phyloP scores from a whole-genome alignment of 1,284 basidiomycete genomes.

The Malassezia pachydermatis region DNA sequence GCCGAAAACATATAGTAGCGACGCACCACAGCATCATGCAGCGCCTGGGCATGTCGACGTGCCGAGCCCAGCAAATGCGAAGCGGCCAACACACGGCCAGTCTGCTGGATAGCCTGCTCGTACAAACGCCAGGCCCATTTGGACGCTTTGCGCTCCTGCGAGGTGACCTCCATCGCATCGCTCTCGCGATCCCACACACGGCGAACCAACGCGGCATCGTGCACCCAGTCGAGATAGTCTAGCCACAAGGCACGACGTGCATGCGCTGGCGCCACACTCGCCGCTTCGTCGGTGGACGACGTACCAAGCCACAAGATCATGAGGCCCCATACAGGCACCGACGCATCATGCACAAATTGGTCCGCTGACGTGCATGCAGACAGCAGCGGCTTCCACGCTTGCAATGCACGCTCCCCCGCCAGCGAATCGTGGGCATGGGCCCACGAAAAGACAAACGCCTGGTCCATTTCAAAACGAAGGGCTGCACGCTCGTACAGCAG shows the following conservation, averaged over 20 bases:
- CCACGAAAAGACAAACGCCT: slow-evolving; percentile 3
- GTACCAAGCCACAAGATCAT: slow-evolving; percentile 1
- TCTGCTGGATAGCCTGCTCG: slow-evolving; percentile 9
- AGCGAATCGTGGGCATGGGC: background rate
- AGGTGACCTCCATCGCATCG: too few species aligned
- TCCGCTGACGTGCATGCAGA: slow-evolving; percentile 4
- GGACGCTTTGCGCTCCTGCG: background rate
- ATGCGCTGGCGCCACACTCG: background rate
- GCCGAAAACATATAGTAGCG: background rate
- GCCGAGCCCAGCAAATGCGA: slow-evolving; percentile 12
- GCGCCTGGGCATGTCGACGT: slow-evolving; percentile 12
- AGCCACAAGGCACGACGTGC: slow-evolving; percentile 12
- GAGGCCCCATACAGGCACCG: slow-evolving; percentile 11
- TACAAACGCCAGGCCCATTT: slow-evolving; percentile 11
- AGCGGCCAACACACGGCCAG: slow-evolving; percentile 13
- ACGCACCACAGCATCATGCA: slow-evolving; percentile 14
- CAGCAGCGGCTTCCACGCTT: slow-evolving; percentile 8
- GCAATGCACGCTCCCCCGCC: background rate
- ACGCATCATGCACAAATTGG: slow-evolving; percentile 1
- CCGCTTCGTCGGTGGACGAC: background rate
- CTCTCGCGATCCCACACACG: background rate
- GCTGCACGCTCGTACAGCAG: slow-evolving; percentile 5
- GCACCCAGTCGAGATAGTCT: slow-evolving; percentile 11
- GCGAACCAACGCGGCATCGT: background rate
- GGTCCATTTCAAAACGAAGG: background rate